Evolutionary conservation across 2,329 filamentous ascomycete genomes (phyloP).

Genomic region (Fusarium ramigenum): DNA sequence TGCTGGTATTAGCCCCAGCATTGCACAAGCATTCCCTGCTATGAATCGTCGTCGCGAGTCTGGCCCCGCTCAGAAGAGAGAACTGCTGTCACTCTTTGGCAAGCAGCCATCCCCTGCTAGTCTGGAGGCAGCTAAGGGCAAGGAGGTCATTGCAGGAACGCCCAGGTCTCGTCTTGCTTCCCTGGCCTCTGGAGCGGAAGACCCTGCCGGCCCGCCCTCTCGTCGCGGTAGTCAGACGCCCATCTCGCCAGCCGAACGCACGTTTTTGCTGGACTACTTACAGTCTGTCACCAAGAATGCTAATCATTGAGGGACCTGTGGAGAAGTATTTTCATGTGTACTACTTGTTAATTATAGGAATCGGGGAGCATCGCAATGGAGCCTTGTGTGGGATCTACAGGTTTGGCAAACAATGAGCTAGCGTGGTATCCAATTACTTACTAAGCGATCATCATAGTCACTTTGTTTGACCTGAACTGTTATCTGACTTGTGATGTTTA

Average conservation of each 20-base stretch:
- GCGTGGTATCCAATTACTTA: constrained; percentile 10
- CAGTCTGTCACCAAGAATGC: constrained; percentile 61
- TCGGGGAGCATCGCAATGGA: constrained; percentile 30
- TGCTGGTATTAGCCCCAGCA: constrained; percentile 30
- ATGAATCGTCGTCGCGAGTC: constrained; percentile 39
- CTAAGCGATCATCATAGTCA: constrained; percentile 8
- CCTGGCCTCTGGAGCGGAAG: constrained; percentile 53
- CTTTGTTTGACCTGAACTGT: neutral
- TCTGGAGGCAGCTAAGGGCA: constrained; percentile 39
- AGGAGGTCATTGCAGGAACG: constrained; percentile 35
- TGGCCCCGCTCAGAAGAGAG: constrained; percentile 47
- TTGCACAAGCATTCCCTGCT: constrained; percentile 28
- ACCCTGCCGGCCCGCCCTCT: constrained; percentile 43
- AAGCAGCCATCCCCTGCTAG: constrained; percentile 49
- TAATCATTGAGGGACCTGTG: constrained; percentile 40
- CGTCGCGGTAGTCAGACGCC: constrained; percentile 62
- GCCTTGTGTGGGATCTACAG: constrained; percentile 27
- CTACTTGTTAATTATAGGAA: constrained; percentile 31
- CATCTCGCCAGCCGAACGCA: constrained; percentile 76
- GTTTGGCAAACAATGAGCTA: constrained; percentile 8
- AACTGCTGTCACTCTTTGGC: constrained; percentile 70
- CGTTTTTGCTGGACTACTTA: constrained; percentile 80
- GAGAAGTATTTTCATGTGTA: constrained; percentile 23
- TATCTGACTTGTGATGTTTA: neutral
- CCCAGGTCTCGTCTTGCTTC: constrained; percentile 54